phyloP scores from a whole-genome alignment of 2,329 filamentous ascomycete genomes.

The Ophiostoma sp. region DNA sequence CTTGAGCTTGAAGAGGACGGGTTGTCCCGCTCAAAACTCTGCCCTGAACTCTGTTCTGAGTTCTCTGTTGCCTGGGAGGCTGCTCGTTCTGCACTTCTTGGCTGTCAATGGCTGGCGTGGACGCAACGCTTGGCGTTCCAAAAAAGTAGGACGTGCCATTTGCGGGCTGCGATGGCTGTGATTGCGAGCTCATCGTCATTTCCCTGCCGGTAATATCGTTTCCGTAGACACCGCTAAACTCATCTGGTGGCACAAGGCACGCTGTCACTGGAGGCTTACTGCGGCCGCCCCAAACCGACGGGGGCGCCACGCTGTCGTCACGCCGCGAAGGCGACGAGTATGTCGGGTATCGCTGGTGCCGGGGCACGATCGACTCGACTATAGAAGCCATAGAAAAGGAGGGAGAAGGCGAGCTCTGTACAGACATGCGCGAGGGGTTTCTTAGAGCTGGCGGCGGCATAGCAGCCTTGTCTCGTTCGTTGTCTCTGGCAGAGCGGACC shows the following conservation, averaged over 20 bases:
- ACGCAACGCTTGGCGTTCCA: constrained; percentile 9
- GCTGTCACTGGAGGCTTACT: constrained; percentile 23
- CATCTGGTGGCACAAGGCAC: constrained; percentile 19
- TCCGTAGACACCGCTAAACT: not conserved
- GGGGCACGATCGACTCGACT: not conserved
- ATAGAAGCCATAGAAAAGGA: constrained; percentile 4
- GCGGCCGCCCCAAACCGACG: constrained; percentile 21
- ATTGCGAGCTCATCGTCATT: not conserved
- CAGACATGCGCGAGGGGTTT: not conserved
- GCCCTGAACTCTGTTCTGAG: not conserved
- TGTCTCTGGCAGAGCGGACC: not conserved
- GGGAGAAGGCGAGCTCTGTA: constrained; percentile 23
- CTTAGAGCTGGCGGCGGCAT: not conserved
- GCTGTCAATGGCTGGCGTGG: not conserved
- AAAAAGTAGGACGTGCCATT: constrained; percentile 17
- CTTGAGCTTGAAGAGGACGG: not conserved
- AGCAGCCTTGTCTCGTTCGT: not conserved
- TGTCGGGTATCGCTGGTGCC: not conserved
- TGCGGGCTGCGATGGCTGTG: not conserved
- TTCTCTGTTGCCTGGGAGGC: not conserved
- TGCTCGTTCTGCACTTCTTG: not conserved
- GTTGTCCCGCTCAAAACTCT: not conserved
- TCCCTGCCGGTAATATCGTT: not conserved
- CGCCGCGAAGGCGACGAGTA: constrained; percentile 21
- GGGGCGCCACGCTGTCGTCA: constrained; percentile 16